Evolutionary conservation across 306 rosid species (phyloP), one percentile per base, ranked within the genome.

Genomic region (Gastrolobium villosum): DNA sequence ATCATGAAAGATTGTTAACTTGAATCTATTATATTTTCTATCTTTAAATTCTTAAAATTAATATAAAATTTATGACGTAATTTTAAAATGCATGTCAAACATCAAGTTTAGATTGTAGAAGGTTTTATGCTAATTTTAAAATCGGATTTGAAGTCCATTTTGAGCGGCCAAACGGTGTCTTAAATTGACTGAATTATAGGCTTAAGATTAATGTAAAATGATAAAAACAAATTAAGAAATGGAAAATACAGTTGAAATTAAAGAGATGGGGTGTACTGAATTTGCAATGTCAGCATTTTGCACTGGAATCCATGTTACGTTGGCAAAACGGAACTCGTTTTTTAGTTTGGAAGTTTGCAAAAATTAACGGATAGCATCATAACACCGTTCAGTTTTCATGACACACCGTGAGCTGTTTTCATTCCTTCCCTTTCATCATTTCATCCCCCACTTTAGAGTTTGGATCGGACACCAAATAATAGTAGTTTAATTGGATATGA

Each of bases 261-360:
- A 54, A 5, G 3, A 53, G 4, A 9, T 45, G 3, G 49, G 6
- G 44, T 35, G 49, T 5, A 49, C 0, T 28, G 53, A 10, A 30
- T 28, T n/a, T 7, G 26, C 26, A 20, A 3, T 62, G 9, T 28
- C 15, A 28, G 71, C 54, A 26, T 7, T 36, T 56, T 4, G 2
- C 82, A 67, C 50, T 36, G 55, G n/a, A 8, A 45, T 14, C 36
- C 10, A 11, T n/a, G 36, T 2, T 73, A 65, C 68, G 79, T 81
- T 48, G 43, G 65, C 28, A 57, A 41, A 56, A 26, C 37, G 41
- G 20, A 37, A 77, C 75, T 2, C 2, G 26, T 20, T 5, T 8
- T 15, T 36, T 2, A 15, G 57, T 4, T n/a, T 63, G 43, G 39
- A n/a, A 72, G 28, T 46, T 10, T 39, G 36, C 10, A 35, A 74